Percentiles rank a stretch among this genome's conserved stretches.
Conservation (phyloP, 176 grass and related monocot species). For the Zea luxurians region DNA sequence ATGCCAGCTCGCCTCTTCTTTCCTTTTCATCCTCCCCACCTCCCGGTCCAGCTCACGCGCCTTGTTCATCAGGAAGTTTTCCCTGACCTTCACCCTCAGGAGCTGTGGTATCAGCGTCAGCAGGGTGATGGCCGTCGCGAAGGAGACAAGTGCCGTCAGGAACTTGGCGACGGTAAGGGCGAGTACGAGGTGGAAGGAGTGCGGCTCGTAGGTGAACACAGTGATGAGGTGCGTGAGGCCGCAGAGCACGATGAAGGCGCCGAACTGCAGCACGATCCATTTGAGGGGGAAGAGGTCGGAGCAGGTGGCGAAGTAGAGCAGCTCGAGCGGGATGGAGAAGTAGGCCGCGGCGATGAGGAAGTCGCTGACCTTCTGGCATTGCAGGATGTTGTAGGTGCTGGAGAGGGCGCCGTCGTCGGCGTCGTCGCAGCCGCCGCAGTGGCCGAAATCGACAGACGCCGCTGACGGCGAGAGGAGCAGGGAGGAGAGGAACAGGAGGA, state of each 20-base stretch:
- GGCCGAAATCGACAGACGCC: constrained; percentile 44
- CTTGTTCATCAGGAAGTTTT: constrained; percentile 71
- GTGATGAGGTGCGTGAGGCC: constrained; percentile 69
- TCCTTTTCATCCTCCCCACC: constrained; percentile 64
- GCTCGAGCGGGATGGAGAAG: constrained; percentile 86
- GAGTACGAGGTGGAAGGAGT: constrained; percentile 68
- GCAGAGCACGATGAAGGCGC: constrained; percentile 77
- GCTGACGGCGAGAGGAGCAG: constrained; percentile 20
- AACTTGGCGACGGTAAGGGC: constrained; percentile 79
- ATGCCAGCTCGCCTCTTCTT: constrained; percentile 74
- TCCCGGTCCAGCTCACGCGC: constrained; percentile 61
- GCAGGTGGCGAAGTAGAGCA: constrained; percentile 77
- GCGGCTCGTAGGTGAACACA: constrained; percentile 67
- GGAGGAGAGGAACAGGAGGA: constrained; percentile 43
- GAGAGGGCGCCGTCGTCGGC: constrained; percentile 37
- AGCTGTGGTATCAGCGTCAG: constrained; percentile 81
- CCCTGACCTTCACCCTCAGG: constrained; percentile 77
- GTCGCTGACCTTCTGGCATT: constrained; percentile 77
- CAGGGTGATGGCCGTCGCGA: constrained; percentile 64
- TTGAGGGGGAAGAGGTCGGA: constrained; percentile 74
- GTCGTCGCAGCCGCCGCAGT: constrained; percentile 50
- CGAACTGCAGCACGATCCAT: constrained; percentile 81
- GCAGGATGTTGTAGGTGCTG: constrained; percentile 57
- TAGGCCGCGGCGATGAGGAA: constrained; percentile 78
- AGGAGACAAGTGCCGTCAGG: constrained; percentile 72